Percentiles rank a stretch among this genome's conserved stretches.
Conservation (phyloP, 2,329 filamentous ascomycete species). For the Plectosphaerella plurivora region DNA sequence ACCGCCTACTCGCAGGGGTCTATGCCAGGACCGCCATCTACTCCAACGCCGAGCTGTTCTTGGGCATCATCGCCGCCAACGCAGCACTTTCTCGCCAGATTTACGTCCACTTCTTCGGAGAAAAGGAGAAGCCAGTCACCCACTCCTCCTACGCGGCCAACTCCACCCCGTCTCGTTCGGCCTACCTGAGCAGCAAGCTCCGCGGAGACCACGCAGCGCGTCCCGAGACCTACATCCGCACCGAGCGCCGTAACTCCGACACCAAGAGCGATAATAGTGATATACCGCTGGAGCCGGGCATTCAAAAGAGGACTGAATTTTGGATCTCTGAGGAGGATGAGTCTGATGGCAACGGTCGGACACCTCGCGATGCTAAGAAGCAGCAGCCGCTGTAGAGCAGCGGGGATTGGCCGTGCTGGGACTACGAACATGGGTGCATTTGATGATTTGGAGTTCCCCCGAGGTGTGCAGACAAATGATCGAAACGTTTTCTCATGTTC, state of each 20-base stretch:
- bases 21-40: slow-evolving; percentile 30
- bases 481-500: no score
- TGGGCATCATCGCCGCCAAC: slow-evolving; percentile 31
- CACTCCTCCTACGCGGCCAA: slow-evolving; percentile 4
- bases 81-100: slow-evolving; percentile 17
- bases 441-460: no score
- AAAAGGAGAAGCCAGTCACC: slow-evolving; percentile 1
- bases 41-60: slow-evolving; percentile 30
- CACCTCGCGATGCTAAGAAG: neutral
- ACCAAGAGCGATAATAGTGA: slow-evolving; percentile 15
- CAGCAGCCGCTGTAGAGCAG: no score
- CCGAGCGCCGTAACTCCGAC: slow-evolving; percentile 4
- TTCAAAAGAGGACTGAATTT: slow-evolving; percentile 15
- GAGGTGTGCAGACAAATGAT: no score
- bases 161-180: slow-evolving; percentile 6
- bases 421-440: no score
- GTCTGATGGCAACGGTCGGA: neutral
- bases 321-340: slow-evolving; percentile 12
- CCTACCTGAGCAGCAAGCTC: slow-evolving; percentile 8
- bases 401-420: no score
- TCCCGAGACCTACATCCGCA: slow-evolving; percentile 8
- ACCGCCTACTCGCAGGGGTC: slow-evolving; percentile 18
- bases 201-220: slow-evolving; percentile 6
- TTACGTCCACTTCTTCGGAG: slow-evolving; percentile 16
- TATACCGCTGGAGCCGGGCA: slow-evolving; percentile 13